Evolutionary conservation across 371 early-diverging fungal species (phyloP), one percentile per base, ranked within the genome.

Genomic region (Funneliformis caledonium): DNA sequence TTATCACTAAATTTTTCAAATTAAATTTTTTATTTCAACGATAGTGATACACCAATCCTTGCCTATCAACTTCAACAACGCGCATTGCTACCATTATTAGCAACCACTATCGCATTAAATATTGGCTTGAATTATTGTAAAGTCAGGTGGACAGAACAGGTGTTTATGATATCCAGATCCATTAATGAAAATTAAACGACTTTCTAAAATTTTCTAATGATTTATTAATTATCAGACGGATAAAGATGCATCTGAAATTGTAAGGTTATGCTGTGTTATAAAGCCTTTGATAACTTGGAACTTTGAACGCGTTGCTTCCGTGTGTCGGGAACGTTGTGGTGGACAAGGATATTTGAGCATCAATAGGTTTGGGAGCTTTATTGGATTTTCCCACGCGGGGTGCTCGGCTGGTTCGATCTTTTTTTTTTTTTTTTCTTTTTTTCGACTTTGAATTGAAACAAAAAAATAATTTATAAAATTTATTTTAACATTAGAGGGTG

Each of bases 221-320:
- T 83, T 83, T 4, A 81, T 83, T 22, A 56, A 83, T 48, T 81
- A 83, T 72, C 59, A 87, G 79, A 84, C 87, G 52, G 85, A 85
- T 16, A 70, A 67, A 4, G 88, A 89, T 78, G 87, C 84, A 42
- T 85, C 85, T 1, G 92, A 92, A 81, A 87, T 93, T 43, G 87
- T 92, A 52, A 88, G 92, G 33, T 87, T 92, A 31, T 92, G 91
- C 85, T 93, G 93, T 74, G 92, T 92, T 12, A 93, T 94, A 84
- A 94, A 94, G 84, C 92, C 93, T 10, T 82, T 93, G 19, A 85
- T 92, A 4, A 90, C 90, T 72, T 93, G 94, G 94, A 90, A 93
- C 83, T 82, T 83, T 80, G 93, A 94, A 82, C 85, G 89, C 19
- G 88, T 86, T 12, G 92, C 92, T 69, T 87, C 89, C 22, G 88